phyloP scores from a whole-genome alignment of 805 yeast species.

The Starmerella davenportii region DNA sequence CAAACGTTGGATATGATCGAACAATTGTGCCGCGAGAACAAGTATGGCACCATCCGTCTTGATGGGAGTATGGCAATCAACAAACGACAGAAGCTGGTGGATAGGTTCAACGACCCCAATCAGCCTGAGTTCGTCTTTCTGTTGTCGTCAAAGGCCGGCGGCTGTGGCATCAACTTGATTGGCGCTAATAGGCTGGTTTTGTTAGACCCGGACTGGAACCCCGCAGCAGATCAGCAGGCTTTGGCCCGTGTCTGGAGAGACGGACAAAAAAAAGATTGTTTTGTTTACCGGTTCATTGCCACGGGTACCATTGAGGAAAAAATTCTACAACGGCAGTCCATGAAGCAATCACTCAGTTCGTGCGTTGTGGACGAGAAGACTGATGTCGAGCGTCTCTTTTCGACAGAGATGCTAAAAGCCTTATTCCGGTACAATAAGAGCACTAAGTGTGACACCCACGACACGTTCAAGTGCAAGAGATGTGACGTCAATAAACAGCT shows the following conservation, averaged over 20 bases:
- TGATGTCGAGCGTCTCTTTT: slow-evolving; percentile 82
- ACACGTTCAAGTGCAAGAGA: slow-evolving; percentile 72
- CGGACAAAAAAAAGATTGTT: slow-evolving; percentile 94
- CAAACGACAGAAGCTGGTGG: slow-evolving; percentile 85
- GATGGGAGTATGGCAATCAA: slow-evolving; percentile 89
- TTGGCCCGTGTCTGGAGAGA: slow-evolving; percentile 97
- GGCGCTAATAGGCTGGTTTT: slow-evolving; percentile 85
- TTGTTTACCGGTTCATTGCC: slow-evolving; percentile 78
- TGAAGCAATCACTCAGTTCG: slow-evolving; percentile 80
- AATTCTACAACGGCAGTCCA: slow-evolving; percentile 85
- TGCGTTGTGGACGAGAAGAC: slow-evolving; percentile 95
- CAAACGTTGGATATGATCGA: slow-evolving; percentile 86
- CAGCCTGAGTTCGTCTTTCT: slow-evolving; percentile 75
- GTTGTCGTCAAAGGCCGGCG: slow-evolving; percentile 91
- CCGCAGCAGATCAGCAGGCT: slow-evolving; percentile 96
- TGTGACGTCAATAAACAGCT: slow-evolving; percentile 49
- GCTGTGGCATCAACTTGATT: slow-evolving; percentile 91
- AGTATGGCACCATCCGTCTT: slow-evolving; percentile 61
- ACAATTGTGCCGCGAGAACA: slow-evolving; percentile 54
- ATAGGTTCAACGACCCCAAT: slow-evolving; percentile 76
- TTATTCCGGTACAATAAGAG: slow-evolving; percentile 48
- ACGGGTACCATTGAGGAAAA: slow-evolving; percentile 95
- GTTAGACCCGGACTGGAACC: slow-evolving; percentile 94
- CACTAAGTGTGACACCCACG: slow-evolving; percentile 80
- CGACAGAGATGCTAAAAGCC: slow-evolving; percentile 60